Evolutionary conservation across 768 basidiomycete genomes (phyloP), one percentile per base, ranked within the genome.

Genomic region (Leccinum disarticulatum): DNA sequence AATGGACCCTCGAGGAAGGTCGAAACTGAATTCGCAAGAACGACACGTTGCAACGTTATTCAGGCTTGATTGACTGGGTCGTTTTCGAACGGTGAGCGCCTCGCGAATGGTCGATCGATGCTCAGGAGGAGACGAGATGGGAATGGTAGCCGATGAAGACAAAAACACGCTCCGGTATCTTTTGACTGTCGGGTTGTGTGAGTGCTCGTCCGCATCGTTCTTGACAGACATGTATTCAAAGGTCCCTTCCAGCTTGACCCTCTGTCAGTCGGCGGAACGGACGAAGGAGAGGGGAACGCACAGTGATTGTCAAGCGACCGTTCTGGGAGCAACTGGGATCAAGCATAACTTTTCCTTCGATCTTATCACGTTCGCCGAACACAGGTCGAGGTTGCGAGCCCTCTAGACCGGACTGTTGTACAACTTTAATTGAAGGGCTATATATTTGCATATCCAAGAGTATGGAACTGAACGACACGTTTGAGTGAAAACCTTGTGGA

Each of bases 391-490:
- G 63, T 11, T 68, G 69, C 15, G 67, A 62, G 41, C 28, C 60
- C 28, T 66, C 68, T 22, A 71, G 64, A 22, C 68, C 72, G 50
- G 61, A 51, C 19, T 68, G 65, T 15, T 70, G 71, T 9, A 78
- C 72, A n/a, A 79, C 69, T 67, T 83, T 84, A 11, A 87, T 72
- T n/a, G 81, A 85, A 6, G 85, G 80, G 57, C 87, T 88, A 57
- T 83, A 80, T 28, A 90, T 73, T 58, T 83, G 82, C 55, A 90
- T 76, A 62, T 87, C 83, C 66, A 88, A 73, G 64, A 83, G 81
- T 25, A 79, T 67, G 25, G 83, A 83, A 25, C 84, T 86, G 61
- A 43, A 49, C 25, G 15, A 59, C 36, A 11, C 6, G 3, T 1
- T 1, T 70, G 31, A 73, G 62, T 49, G 9, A 3, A 43, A 15